Evolutionary conservation across 352 stramenopile genomes (phyloP).

Genomic region (Blastocystis sp.): DNA sequence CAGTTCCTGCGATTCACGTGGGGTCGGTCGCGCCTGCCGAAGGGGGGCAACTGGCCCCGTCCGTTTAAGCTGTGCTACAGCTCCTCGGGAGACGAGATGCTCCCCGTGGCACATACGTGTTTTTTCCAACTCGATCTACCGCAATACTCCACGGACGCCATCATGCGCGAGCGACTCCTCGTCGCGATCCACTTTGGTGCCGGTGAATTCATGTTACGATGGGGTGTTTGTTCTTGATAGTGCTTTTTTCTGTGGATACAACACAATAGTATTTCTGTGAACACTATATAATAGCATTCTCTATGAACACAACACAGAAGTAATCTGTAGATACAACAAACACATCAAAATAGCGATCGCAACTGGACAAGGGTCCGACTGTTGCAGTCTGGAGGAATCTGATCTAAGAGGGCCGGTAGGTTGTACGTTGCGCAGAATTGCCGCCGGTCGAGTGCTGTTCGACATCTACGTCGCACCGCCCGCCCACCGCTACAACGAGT

Average conservation of each 20-base stretch:
- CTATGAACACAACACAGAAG: too few relatives aligned
- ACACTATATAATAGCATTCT: too few relatives aligned
- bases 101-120: slow-evolving; percentile 82
- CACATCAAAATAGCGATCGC: too few relatives aligned
- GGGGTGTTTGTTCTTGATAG: too few relatives aligned
- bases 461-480: background rate
- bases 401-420: too few relatives aligned
- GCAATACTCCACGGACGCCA: slow-evolving; percentile 76
- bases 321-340: too few relatives aligned
- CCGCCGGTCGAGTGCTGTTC: background rate
- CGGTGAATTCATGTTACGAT: slow-evolving; percentile 63
- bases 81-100: slow-evolving; percentile 69
- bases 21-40: slow-evolving; percentile 74
- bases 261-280: too few relatives aligned
- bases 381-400: too few relatives aligned
- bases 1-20: slow-evolving; percentile 75
- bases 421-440: too few relatives aligned
- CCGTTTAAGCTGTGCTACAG: slow-evolving; percentile 81
- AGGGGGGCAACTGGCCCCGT: slow-evolving; percentile 63
- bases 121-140: slow-evolving; percentile 87
- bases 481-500: background rate
- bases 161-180: slow-evolving; percentile 78
- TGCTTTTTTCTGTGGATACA: too few relatives aligned
- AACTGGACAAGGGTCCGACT: too few relatives aligned
- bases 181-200: slow-evolving; percentile 83